A percentile compares a stretch with the other conserved stretches of the same genome.
These are phyloP conservation scores for Coemansia reversa DNA, from an alignment of 192 early-diverging fungal species.

Conservation along the genomic window DNA sequence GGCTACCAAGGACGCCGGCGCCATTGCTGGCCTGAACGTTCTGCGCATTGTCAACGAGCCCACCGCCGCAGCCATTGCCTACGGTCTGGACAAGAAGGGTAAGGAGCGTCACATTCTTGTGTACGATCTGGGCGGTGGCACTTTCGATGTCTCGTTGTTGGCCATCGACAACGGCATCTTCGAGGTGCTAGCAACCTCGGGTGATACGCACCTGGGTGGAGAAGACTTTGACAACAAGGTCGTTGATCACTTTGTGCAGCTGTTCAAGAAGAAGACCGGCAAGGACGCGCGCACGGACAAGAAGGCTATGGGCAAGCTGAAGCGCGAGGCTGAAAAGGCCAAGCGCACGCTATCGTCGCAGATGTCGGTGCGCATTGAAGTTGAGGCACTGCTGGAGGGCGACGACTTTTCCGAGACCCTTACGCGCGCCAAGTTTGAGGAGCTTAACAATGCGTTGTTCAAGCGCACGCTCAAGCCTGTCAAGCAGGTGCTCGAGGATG, in stretches of 20 bases:
- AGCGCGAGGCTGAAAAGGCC: slow-evolving; percentile 96
- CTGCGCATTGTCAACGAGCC: slow-evolving; percentile 93
- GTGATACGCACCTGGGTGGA: slow-evolving; percentile 97
- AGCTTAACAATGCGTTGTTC: slow-evolving; percentile 91
- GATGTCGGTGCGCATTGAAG: slow-evolving; percentile 88
- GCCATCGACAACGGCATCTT: slow-evolving; percentile 96
- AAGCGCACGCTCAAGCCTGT: slow-evolving; percentile 92
- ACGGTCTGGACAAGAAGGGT: slow-evolving; percentile 91
- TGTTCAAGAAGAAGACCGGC: slow-evolving; percentile 87
- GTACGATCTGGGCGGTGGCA: slow-evolving; percentile 97
- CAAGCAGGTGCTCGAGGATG: slow-evolving; percentile 91
- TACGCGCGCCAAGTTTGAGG: slow-evolving; percentile 96
- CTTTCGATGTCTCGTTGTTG: slow-evolving; percentile 97
- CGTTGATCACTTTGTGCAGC: slow-evolving; percentile 89
- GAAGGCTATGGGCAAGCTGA: slow-evolving; percentile 92
- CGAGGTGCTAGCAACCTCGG: slow-evolving; percentile 91
- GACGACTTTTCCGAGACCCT: slow-evolving; percentile 92
- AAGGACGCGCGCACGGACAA: slow-evolving; percentile 80
- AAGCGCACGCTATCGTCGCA: slow-evolving; percentile 94
- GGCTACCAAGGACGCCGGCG: slow-evolving; percentile 89
- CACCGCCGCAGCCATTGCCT: slow-evolving; percentile 92
- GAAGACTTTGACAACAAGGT: slow-evolving; percentile 98
- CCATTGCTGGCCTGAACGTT: slow-evolving; percentile 79
- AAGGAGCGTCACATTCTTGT: slow-evolving; percentile 91
- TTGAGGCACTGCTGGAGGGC: slow-evolving; percentile 86